These are phyloP conservation scores for Leccinellum rugosiceps DNA, from an alignment of 768 basidiomycete species.

Conservation along the genomic window DNA sequence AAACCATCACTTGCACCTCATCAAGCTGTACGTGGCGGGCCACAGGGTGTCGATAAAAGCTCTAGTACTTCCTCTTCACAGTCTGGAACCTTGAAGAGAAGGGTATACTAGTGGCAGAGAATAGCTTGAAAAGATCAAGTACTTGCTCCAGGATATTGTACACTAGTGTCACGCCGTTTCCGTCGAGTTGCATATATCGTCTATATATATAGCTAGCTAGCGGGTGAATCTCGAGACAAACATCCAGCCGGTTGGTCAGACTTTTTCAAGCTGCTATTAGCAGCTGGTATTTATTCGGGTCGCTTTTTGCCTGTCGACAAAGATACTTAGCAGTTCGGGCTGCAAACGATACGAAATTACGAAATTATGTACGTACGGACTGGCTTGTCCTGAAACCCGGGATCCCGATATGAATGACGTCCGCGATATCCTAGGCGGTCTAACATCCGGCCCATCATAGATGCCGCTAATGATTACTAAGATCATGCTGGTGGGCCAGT, in stretches of 20 bases:
- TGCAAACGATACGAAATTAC: neutral
- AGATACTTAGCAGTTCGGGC: neutral
- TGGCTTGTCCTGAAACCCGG: neutral
- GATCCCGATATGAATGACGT: neutral
- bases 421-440: neutral
- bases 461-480: neutral
- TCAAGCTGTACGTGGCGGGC: conserved; percentile 8
- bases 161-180: conserved; percentile 14
- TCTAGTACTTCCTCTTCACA: conserved; percentile 26
- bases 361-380: neutral
- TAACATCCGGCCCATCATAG: neutral
- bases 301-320: neutral
- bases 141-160: conserved; percentile 18
- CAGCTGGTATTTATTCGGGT: neutral
- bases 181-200: conserved; percentile 4
- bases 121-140: neutral
- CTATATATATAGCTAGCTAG: neutral
- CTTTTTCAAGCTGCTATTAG: neutral
- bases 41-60: conserved; percentile 18
- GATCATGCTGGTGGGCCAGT: neutral
- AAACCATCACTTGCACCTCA: conserved; percentile 6
- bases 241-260: neutral
- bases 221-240: neutral
- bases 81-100: conserved; percentile 23
- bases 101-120: conserved; percentile 9